phyloP scores from a whole-genome alignment of 2,329 filamentous ascomycete genomes.

The Arthrobotrys entomopaga region DNA sequence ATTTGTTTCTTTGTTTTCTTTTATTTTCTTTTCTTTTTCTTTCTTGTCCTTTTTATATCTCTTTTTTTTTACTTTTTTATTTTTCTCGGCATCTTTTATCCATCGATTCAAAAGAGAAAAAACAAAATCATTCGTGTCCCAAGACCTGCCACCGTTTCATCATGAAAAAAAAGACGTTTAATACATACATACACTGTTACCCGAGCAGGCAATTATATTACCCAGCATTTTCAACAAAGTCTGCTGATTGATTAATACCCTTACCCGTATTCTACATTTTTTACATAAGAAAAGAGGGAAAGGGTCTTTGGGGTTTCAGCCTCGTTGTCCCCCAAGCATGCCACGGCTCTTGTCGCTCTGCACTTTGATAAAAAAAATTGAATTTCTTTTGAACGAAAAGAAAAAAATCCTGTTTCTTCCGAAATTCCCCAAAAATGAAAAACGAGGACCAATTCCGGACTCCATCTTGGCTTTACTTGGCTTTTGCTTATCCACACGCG shows the following conservation, averaged over 20 bases:
- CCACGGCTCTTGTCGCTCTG: background rate
- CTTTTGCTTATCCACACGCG: conserved; percentile 50
- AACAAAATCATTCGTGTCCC: background rate
- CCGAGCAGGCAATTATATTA: no score
- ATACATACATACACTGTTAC: no score
- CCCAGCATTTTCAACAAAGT: background rate
- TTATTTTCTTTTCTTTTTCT: background rate
- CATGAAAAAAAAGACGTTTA: no score
- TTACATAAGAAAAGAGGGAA: no score
- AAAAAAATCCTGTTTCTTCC: conserved; percentile 36
- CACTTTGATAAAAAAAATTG: background rate
- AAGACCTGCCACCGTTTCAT: no score
- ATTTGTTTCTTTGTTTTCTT: no score
- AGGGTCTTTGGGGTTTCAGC: background rate
- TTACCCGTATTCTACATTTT: no score
- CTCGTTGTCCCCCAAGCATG: conserved; percentile 1
- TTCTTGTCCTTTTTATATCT: background rate
- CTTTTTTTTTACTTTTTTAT: background rate
- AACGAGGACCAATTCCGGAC: conserved; percentile 50
- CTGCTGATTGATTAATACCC: conserved; percentile 6
- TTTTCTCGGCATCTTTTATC: no score
- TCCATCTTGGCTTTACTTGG: conserved; percentile 49
- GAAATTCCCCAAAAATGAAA: conserved; percentile 4
- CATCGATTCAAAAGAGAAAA: background rate
- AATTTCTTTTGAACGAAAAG: no score